Evolutionary conservation across 2,329 filamentous ascomycete species (phyloP).

Genomic region (Calcarisporium arbuscula): DNA sequence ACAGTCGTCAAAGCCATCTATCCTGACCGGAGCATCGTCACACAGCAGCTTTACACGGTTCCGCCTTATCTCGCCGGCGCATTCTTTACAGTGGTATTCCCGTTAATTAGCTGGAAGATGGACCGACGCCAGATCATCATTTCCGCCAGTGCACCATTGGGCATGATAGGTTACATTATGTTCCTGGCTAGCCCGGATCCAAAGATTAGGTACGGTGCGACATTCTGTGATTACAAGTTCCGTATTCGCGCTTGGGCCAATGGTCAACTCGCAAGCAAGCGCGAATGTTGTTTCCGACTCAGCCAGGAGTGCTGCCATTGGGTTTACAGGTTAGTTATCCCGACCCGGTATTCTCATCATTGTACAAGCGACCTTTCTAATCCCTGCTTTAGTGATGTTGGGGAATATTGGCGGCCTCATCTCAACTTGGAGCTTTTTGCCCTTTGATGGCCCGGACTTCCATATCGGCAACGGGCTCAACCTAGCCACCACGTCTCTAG

Average conservation of each 20-base stretch:
- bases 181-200: slow-evolving; percentile 46
- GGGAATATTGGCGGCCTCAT: slow-evolving; percentile 55
- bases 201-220: slow-evolving; percentile 53
- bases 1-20: slow-evolving; percentile 68
- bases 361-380: no score
- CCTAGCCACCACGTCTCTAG: slow-evolving; percentile 51
- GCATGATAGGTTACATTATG: slow-evolving; percentile 59
- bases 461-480: slow-evolving; percentile 67
- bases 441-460: slow-evolving; percentile 57
- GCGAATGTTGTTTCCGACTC: slow-evolving; percentile 63
- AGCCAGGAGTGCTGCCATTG: slow-evolving; percentile 55
- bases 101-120: slow-evolving; percentile 49
- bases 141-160: slow-evolving; percentile 46
- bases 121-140: slow-evolving; percentile 51
- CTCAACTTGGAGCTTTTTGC: slow-evolving; percentile 58
- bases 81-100: slow-evolving; percentile 52
- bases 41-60: slow-evolving; percentile 63
- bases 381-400: no score
- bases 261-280: slow-evolving; percentile 56
- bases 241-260: slow-evolving; percentile 53
- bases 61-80: slow-evolving; percentile 58
- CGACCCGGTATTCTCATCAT: slow-evolving; percentile 55
- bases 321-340: no score
- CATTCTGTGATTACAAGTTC: slow-evolving; percentile 56
- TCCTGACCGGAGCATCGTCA: slow-evolving; percentile 46